Evolutionary conservation across 2,329 filamentous ascomycete species (phyloP).

Genomic region (Arthrobotrys sinensis): DNA sequence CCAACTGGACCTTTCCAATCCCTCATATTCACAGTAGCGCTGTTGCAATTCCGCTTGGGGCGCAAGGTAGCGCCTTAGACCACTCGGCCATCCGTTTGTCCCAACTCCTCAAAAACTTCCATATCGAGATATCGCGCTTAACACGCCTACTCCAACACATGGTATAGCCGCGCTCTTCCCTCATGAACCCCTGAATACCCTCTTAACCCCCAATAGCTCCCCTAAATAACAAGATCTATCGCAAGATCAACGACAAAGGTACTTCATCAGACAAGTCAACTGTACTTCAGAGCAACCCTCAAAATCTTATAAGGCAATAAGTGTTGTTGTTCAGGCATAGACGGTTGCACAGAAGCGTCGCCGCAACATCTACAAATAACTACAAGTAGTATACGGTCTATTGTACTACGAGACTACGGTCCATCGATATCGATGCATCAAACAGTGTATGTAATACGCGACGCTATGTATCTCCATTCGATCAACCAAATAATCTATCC

Average conservation of each 20-base stretch:
- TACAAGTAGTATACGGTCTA: too few species aligned
- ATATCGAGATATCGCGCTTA: not conserved
- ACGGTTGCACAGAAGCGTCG: too few species aligned
- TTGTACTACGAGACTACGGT: too few species aligned
- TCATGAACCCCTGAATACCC: not conserved
- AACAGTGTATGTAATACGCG: not conserved
- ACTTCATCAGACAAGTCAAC: not conserved
- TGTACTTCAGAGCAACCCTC: not conserved
- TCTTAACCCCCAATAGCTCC: not conserved
- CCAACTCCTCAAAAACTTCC: not conserved
- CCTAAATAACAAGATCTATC: not conserved
- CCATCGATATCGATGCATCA: too few species aligned
- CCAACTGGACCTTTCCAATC: not conserved
- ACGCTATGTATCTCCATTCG: constrained; percentile 7
- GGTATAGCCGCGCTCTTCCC: constrained; percentile 2
- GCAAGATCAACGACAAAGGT: not conserved
- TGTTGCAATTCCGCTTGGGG: constrained; percentile 3
- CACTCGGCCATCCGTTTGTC: constrained; percentile 32
- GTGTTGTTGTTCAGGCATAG: not conserved
- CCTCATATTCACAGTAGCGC: not conserved
- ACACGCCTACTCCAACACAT: not conserved
- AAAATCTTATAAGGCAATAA: not conserved
- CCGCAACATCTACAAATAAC: too few species aligned
- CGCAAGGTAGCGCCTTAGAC: constrained; percentile 26
- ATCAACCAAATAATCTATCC: constrained; percentile 11